phyloP scores from a whole-genome alignment of 2,329 filamentous ascomycete species.

The Epichloe baconii region DNA sequence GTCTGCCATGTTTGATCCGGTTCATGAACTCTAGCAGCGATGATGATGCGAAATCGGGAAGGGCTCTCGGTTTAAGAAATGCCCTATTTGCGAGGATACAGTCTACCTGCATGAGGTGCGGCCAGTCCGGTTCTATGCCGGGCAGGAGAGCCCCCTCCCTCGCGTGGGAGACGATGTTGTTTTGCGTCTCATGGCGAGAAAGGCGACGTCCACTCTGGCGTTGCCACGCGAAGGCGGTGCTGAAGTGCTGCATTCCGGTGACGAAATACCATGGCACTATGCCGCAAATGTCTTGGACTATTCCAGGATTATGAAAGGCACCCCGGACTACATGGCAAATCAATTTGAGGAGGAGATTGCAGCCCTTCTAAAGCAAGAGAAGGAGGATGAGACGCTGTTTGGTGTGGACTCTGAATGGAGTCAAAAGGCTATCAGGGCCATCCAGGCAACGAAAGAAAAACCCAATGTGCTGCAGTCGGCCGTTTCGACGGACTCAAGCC shows the following conservation, averaged over 20 bases:
- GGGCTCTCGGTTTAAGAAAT: conserved; percentile 81
- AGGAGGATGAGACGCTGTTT: conserved; percentile 84
- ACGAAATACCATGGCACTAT: conserved; percentile 89
- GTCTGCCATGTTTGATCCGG: conserved; percentile 79
- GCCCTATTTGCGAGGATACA: conserved; percentile 86
- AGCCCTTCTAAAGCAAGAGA: conserved; percentile 61
- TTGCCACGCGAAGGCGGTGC: conserved; percentile 69
- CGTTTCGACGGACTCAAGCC: conserved; percentile 9
- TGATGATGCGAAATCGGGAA: conserved; percentile 54
- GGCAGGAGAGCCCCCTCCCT: conserved; percentile 71
- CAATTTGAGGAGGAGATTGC: conserved; percentile 72
- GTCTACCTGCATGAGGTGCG: conserved; percentile 86
- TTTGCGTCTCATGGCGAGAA: conserved; percentile 70
- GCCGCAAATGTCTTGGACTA: conserved; percentile 91
- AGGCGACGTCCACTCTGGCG: conserved; percentile 70
- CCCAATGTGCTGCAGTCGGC: conserved; percentile 31
- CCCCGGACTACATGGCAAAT: conserved; percentile 69
- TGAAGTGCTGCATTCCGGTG: conserved; percentile 52
- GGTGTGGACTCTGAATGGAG: conserved; percentile 90
- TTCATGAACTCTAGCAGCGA: conserved; percentile 82
- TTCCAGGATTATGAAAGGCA: conserved; percentile 88
- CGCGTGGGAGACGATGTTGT: conserved; percentile 82
- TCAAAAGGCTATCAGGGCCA: conserved; percentile 63
- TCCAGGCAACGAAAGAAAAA: conserved; percentile 66
- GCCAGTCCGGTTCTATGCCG: conserved; percentile 81